Evolutionary conservation across 495 filamentous ascomycete genomes (phyloP).

Genomic region (Haplographium delicatum): DNA sequence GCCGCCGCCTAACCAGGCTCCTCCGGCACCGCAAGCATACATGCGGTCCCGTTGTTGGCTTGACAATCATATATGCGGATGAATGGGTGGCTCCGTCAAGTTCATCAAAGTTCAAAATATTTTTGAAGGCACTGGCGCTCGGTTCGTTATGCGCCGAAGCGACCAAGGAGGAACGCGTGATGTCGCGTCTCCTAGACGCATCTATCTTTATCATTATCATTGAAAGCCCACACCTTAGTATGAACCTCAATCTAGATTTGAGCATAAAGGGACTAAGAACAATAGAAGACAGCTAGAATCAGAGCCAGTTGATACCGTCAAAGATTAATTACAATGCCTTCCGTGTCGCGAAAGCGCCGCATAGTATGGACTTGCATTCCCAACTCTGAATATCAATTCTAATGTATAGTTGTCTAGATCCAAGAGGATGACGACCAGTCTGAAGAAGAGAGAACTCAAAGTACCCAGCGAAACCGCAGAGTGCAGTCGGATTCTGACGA

Average conservation of each 20-base stretch:
- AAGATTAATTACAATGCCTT: constrained; percentile 14
- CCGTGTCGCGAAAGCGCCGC: constrained; percentile 11
- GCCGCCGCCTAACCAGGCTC: constrained; percentile 27
- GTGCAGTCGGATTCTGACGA: constrained; percentile 19
- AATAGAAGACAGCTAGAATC: no score
- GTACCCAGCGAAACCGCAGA: constrained; percentile 16
- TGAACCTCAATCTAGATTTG: no score
- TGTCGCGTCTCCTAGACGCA: constrained; percentile 21
- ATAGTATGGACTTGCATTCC: constrained; percentile 5
- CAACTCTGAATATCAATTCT: neutral
- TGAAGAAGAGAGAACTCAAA: constrained; percentile 18
- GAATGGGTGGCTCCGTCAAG: no score
- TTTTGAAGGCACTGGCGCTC: constrained; percentile 1
- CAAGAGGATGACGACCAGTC: constrained; percentile 15
- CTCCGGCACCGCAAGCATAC: constrained; percentile 46
- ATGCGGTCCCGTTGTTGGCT: constrained; percentile 31
- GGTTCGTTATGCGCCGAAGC: constrained; percentile 1
- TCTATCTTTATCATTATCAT: no score
- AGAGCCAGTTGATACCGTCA: no score
- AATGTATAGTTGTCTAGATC: constrained; percentile 7
- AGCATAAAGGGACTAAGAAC: no score
- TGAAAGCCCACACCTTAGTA: no score
- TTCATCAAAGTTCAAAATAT: no score
- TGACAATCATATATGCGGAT: constrained; percentile 41
- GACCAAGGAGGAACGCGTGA: neutral